A percentile compares a stretch with the other conserved stretches of the same genome.
phyloP scores from a whole-genome alignment of 1,139 yeast genomes.

The Petasospora fabianii region DNA sequence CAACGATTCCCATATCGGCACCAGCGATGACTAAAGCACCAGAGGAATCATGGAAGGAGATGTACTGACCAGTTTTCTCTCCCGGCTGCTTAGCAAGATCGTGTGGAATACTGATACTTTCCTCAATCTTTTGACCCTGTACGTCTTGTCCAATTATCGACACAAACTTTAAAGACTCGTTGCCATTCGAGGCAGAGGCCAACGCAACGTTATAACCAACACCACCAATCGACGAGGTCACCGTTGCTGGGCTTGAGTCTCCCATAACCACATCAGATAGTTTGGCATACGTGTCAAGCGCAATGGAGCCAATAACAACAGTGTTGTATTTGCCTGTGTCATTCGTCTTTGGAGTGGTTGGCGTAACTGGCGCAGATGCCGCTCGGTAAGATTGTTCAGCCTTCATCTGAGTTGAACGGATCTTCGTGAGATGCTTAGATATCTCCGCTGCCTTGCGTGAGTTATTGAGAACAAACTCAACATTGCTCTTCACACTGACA shows the following conservation, averaged over 20 bases:
- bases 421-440: constrained; percentile 42
- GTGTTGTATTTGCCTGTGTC: constrained; percentile 16
- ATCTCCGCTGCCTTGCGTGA: constrained; percentile 66
- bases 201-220: constrained; percentile 76
- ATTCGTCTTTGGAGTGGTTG: neutral
- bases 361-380: too few relatives aligned
- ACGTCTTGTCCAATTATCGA: constrained; percentile 60
- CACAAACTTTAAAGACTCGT: constrained; percentile 42
- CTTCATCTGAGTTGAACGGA: neutral
- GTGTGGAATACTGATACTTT: constrained; percentile 33
- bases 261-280: constrained; percentile 34
- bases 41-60: constrained; percentile 55
- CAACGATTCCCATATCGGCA: constrained; percentile 78
- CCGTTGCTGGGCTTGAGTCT: constrained; percentile 74
- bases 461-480: constrained; percentile 74
- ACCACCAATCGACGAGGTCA: constrained; percentile 66
- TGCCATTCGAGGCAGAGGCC: constrained; percentile 38
- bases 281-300: constrained; percentile 64
- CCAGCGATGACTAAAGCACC: constrained; percentile 75
- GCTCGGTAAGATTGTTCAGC: neutral
- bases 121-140: constrained; percentile 43
- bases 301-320: constrained; percentile 70
- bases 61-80: constrained; percentile 61
- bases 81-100: constrained; percentile 23
- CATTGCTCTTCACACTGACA: constrained; percentile 63